A percentile compares a stretch with the other conserved stretches of the same genome.
These are phyloP conservation scores for Pleurotus tuoliensis DNA, from an alignment of 768 basidiomycete species.

Conservation along the genomic window DNA sequence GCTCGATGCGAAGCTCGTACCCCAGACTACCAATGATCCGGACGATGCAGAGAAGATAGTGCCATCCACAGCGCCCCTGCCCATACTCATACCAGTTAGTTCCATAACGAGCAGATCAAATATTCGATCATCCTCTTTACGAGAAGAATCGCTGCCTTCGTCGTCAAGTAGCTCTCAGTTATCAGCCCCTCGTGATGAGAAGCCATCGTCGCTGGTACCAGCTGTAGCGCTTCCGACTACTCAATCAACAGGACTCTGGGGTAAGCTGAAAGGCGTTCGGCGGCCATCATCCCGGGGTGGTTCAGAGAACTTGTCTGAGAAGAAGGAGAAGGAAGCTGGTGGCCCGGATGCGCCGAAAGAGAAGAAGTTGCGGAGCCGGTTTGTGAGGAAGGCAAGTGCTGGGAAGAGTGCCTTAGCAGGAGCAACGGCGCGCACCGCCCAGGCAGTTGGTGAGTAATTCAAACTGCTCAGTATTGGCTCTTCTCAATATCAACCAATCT, in stretches of 20 bases:
- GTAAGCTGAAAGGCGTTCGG: slow-evolving; percentile 14
- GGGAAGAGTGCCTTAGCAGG: slow-evolving; percentile 10
- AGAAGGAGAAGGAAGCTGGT: background rate
- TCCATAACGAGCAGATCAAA: background rate
- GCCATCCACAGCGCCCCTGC: background rate
- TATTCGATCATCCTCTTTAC: background rate
- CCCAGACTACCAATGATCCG: background rate
- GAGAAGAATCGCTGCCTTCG: background rate
- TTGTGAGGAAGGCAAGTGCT: slow-evolving; percentile 10
- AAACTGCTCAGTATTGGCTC: background rate
- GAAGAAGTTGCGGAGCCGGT: slow-evolving; percentile 11
- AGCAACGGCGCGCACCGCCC: slow-evolving; percentile 9
- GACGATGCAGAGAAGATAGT: background rate
- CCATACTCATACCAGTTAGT: background rate
- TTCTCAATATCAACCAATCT: background rate
- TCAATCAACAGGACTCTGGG: background rate
- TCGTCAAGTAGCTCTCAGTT: background rate
- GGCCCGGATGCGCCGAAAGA: slow-evolving; percentile 9
- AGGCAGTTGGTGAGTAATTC: slow-evolving; percentile 12
- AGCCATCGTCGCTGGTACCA: background rate
- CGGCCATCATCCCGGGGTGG: slow-evolving; percentile 1
- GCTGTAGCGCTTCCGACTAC: too few relatives aligned
- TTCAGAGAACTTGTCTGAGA: background rate
- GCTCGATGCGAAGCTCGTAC: background rate
- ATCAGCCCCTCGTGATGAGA: background rate